These are phyloP conservation scores for Nakazawaea pomicola DNA, from an alignment of 805 yeast genomes.

Conservation along the genomic window DNA sequence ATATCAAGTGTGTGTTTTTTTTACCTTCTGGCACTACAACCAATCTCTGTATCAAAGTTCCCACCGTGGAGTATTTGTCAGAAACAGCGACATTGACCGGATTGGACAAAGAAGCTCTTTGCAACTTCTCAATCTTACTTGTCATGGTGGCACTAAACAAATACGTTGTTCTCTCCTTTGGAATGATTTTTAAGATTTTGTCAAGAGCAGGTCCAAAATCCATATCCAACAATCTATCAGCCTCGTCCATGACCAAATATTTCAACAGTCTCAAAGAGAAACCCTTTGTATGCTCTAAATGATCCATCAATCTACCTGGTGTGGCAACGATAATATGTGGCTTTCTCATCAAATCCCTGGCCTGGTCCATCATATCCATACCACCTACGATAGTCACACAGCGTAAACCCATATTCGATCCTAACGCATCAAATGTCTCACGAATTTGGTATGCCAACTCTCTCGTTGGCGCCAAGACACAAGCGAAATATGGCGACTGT, in stretches of 20 bases:
- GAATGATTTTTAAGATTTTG: slow-evolving; percentile 77
- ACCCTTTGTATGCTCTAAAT: slow-evolving; percentile 87
- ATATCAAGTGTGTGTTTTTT: slow-evolving; percentile 82
- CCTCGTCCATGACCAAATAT: slow-evolving; percentile 92
- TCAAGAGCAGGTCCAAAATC: slow-evolving; percentile 95
- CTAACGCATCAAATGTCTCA: slow-evolving; percentile 93
- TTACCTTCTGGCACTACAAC: slow-evolving; percentile 90
- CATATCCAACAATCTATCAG: slow-evolving; percentile 91
- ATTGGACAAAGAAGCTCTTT: slow-evolving; percentile 81
- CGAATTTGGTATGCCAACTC: slow-evolving; percentile 85
- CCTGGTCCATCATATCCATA: slow-evolving; percentile 97
- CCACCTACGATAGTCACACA: slow-evolving; percentile 92
- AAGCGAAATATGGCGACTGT: slow-evolving; percentile 82
- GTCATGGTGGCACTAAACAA: slow-evolving; percentile 97
- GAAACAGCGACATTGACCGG: slow-evolving; percentile 93
- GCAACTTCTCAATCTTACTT: slow-evolving; percentile 88
- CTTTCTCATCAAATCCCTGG: slow-evolving; percentile 85
- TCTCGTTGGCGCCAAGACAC: slow-evolving; percentile 83
- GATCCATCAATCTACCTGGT: slow-evolving; percentile 86
- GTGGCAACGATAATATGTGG: slow-evolving; percentile 96
- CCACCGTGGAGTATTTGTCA: slow-evolving; percentile 86
- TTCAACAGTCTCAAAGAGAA: slow-evolving; percentile 74
- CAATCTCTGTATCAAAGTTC: slow-evolving; percentile 82
- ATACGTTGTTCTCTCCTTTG: slow-evolving; percentile 77
- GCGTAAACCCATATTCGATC: slow-evolving; percentile 87